Base-by-base conservation (phyloP, 495 filamentous ascomycete species). In the Annulohypoxylon bovei region DNA sequence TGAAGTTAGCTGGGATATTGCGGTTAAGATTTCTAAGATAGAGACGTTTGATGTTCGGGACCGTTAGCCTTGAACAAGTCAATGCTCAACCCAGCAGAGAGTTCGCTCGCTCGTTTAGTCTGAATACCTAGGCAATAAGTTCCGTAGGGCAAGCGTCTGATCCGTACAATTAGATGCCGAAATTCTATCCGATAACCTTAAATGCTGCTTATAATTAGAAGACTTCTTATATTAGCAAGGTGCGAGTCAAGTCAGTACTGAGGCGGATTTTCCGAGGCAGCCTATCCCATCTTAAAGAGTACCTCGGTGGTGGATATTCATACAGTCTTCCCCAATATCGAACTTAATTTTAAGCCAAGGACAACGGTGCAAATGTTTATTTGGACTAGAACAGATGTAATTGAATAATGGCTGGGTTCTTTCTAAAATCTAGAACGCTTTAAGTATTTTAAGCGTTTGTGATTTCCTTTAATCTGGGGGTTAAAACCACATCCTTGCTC, bases 231-330 rank as follows among this genome's bases (percentile, higher is more conserved):
- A 62, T 33, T 46, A 49, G 53, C 9, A 57, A 44, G 23, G 23
- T 30, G 40, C 65, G 69, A 72, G 65, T 69, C 65, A 72, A 44
- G 44, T 22, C 4, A 20, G 20, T 5, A 8, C 14, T 20, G 22
- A 20, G 27, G 32, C 22, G 49, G 28, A 53, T 53, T 9, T 52
- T 3, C 39, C 16, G 18, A 20, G 4, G 8, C 4, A 12, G 44
- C 16, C 8, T 47, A 25, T 25, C 44, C 44, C 7, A 47, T 12
- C 18, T 47, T 23, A 6, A 47, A 23, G 18, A 7, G 22, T 14
- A 23, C 25, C 2, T 33, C 5, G 30, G 27, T 33, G 12, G 55
- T 61, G 16, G 50, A 52, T 20, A 65, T 57, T 49, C n/a, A 40
- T 23, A 18, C 23, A 47, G 33, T 39, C 33, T 56, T 33, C 27